Conservation (phyloP, 768 basidiomycete species). For the Daedalea quercina region DNA sequence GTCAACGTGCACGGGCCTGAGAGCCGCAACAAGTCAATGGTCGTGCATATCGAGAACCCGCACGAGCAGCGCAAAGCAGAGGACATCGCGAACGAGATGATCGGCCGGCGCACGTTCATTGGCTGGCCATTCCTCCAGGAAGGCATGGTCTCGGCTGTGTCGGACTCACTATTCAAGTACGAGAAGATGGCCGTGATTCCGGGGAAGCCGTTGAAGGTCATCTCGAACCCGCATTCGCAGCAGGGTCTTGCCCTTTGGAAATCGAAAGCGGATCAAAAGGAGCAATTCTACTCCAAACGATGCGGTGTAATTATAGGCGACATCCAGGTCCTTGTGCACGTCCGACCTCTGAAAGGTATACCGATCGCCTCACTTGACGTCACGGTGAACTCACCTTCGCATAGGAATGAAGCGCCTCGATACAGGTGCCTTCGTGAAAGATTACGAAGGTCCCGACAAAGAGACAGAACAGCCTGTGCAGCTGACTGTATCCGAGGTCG, state of each 20-base stretch:
- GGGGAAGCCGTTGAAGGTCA: constrained; percentile 43
- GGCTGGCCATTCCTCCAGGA: constrained; percentile 97
- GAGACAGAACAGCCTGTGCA: constrained; percentile 86
- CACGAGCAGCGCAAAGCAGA: constrained; percentile 62
- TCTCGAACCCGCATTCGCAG: constrained; percentile 68
- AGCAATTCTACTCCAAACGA: constrained; percentile 81
- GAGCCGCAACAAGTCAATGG: constrained; percentile 89
- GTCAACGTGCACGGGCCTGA: constrained; percentile 93
- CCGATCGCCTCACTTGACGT: neutral
- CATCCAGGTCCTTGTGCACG: constrained; percentile 78
- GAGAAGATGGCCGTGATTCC: constrained; percentile 58
- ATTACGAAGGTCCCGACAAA: constrained; percentile 80
- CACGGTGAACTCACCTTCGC: neutral
- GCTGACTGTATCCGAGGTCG: constrained; percentile 72
- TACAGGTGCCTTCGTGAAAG: constrained; percentile 88
- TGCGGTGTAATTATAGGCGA: constrained; percentile 80
- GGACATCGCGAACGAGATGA: constrained; percentile 66
- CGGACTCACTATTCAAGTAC: constrained; percentile 83
- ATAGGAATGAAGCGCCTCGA: constrained; percentile 87
- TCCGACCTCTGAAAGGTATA: constrained; percentile 85
- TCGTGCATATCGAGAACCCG: constrained; percentile 76
- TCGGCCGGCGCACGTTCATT: constrained; percentile 72
- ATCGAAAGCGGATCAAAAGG: constrained; percentile 73
- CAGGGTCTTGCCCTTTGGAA: constrained; percentile 73
- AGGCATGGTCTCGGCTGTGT: constrained; percentile 79